Evolutionary conservation across 2,329 filamentous ascomycete genomes (phyloP).

Genomic region (Penicillium sp.): DNA sequence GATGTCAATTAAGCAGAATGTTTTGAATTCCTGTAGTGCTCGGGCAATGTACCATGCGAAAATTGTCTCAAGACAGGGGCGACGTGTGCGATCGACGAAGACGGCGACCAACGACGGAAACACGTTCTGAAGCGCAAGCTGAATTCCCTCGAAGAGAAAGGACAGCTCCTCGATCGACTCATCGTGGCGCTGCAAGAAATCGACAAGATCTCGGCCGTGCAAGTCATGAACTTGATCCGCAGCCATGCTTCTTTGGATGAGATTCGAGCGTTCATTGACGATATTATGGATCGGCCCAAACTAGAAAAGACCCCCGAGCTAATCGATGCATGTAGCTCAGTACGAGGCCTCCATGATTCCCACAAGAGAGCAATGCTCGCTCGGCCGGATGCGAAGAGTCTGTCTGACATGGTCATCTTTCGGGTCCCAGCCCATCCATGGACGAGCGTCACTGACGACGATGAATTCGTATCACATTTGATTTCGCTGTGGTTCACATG

Average conservation of each 20-base stretch:
- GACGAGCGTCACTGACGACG: slow-evolving; percentile 27
- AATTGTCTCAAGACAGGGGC: slow-evolving; percentile 4
- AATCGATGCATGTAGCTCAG: slow-evolving; percentile 16
- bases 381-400: slow-evolving; percentile 16
- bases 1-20: background rate
- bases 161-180: slow-evolving; percentile 26
- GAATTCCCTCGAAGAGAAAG: slow-evolving; percentile 24
- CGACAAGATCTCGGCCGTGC: slow-evolving; percentile 16
- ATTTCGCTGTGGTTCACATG: slow-evolving; percentile 34
- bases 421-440: slow-evolving; percentile 30
- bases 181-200: slow-evolving; percentile 24
- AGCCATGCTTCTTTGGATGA: slow-evolving; percentile 28
- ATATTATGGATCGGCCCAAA: slow-evolving; percentile 18
- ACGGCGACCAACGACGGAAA: slow-evolving; percentile 13
- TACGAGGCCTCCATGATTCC: slow-evolving; percentile 17
- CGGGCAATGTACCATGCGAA: slow-evolving; percentile 7
- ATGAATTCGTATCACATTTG: slow-evolving; percentile 33
- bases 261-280: slow-evolving; percentile 27
- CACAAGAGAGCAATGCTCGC: slow-evolving; percentile 16
- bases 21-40: slow-evolving; percentile 5
- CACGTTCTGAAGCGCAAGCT: slow-evolving; percentile 26
- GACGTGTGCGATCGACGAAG: slow-evolving; percentile 5
- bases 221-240: slow-evolving; percentile 28
- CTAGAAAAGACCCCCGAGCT: slow-evolving; percentile 24
- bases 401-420: slow-evolving; percentile 21